Evolutionary conservation across 2,329 filamentous ascomycete species (phyloP).

Genomic region (Claviceps pazoutovae): DNA sequence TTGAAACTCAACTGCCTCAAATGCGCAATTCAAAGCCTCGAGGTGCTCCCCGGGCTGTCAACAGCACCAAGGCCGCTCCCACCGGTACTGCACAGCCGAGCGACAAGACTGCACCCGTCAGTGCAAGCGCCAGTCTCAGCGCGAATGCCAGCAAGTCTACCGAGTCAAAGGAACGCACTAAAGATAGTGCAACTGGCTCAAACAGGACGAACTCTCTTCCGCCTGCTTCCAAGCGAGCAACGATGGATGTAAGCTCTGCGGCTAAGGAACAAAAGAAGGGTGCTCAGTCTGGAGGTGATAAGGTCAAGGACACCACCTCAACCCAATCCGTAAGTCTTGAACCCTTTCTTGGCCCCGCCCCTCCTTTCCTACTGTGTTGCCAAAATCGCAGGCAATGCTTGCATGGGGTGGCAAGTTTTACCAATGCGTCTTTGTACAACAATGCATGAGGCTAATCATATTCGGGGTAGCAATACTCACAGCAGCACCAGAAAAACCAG

Average conservation of each 20-base stretch:
- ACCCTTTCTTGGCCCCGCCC: neutral
- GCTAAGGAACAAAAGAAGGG: slow-evolving; percentile 34
- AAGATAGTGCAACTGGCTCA: slow-evolving; percentile 21
- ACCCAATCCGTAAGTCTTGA: slow-evolving; percentile 26
- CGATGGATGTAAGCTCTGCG: slow-evolving; percentile 24
- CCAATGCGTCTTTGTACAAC: neutral
- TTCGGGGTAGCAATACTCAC: neutral
- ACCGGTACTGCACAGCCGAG: slow-evolving; percentile 14
- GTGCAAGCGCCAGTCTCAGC: slow-evolving; percentile 12
- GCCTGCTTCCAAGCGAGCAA: slow-evolving; percentile 29
- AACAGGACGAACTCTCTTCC: slow-evolving; percentile 23
- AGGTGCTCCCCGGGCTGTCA: slow-evolving; percentile 32
- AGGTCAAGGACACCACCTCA: slow-evolving; percentile 24
- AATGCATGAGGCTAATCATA: neutral
- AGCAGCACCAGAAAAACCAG: neutral
- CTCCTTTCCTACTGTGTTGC: neutral
- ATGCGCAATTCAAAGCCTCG: slow-evolving; percentile 36
- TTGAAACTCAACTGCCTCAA: slow-evolving; percentile 64
- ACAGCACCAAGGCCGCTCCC: slow-evolving; percentile 24
- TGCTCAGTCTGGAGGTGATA: slow-evolving; percentile 20
- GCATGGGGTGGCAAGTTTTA: neutral
- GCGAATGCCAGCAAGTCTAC: slow-evolving; percentile 17
- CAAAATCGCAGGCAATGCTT: neutral
- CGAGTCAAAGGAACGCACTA: slow-evolving; percentile 21
- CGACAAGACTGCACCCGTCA: slow-evolving; percentile 22